Evolutionary conservation across 2,329 filamentous ascomycete species (phyloP).

Genomic region (Orbilia oligospora): DNA sequence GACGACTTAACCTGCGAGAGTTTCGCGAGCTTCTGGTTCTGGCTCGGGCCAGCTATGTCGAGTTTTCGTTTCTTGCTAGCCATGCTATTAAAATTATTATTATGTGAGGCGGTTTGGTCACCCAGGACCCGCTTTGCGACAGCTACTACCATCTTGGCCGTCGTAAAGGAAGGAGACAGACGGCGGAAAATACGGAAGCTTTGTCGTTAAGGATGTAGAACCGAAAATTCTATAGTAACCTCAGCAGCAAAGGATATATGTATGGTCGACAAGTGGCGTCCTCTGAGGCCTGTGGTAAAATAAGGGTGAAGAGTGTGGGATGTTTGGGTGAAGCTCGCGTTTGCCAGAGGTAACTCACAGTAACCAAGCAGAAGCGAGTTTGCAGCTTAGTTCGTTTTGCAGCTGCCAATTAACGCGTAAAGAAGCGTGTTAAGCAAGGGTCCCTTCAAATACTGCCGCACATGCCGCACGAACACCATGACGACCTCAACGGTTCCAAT

Average conservation of each 20-base stretch:
- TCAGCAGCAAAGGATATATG: neutral
- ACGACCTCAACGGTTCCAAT: slow-evolving; percentile 12
- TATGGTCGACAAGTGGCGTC: neutral
- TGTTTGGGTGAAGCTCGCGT: slow-evolving; percentile 30
- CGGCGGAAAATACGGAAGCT: neutral
- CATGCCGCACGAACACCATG: slow-evolving; percentile 19
- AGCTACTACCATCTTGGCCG: slow-evolving; percentile 47
- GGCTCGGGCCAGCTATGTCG: slow-evolving; percentile 65
- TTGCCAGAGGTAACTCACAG: neutral
- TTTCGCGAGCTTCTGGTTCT: slow-evolving; percentile 61
- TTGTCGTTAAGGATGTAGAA: neutral
- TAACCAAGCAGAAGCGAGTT: neutral
- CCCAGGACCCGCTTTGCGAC: slow-evolving; percentile 57
- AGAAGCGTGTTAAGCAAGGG: slow-evolving; percentile 11
- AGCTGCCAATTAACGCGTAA: slow-evolving; percentile 27
- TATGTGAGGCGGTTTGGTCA: slow-evolving; percentile 57
- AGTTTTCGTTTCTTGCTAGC: slow-evolving; percentile 61
- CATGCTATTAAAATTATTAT: slow-evolving; percentile 56
- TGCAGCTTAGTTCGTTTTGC: slow-evolving; percentile 8
- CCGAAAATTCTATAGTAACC: neutral
- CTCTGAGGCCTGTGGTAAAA: neutral
- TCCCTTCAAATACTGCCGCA: neutral
- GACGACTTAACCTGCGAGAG: slow-evolving; percentile 82
- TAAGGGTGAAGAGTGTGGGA: neutral
- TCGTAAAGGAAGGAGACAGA: slow-evolving; percentile 14